phyloP scores from a whole-genome alignment of 192 early-diverging fungal species.

The Backusella liffmaniae region DNA sequence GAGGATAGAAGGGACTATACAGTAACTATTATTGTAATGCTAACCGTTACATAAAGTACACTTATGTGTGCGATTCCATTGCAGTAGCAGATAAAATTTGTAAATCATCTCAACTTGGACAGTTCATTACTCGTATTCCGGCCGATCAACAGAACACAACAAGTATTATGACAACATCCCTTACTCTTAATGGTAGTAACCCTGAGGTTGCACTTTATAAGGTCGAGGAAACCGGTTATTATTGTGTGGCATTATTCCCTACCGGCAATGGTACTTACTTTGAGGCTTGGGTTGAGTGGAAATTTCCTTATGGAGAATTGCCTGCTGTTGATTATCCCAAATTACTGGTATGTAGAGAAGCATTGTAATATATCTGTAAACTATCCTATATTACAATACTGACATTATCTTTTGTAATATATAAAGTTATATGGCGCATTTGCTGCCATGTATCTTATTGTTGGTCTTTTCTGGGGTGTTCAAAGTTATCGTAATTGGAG shows the following conservation, averaged over 20 bases:
- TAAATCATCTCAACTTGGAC: constrained; percentile 44
- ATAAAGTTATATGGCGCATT: constrained; percentile 75
- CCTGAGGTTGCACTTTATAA: constrained; percentile 57
- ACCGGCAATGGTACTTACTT: constrained; percentile 34
- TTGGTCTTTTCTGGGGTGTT: constrained; percentile 78
- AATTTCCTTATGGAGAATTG: constrained; percentile 80
- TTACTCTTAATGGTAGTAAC: constrained; percentile 33
- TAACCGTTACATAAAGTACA: background rate
- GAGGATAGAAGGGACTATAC: background rate
- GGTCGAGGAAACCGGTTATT: constrained; percentile 79
- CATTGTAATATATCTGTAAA: background rate
- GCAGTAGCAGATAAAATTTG: constrained; percentile 57
- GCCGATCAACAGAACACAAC: constrained; percentile 31
- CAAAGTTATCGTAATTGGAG: constrained; percentile 78
- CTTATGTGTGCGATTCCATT: constrained; percentile 53
- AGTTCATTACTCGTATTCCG: constrained; percentile 55
- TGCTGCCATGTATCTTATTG: constrained; percentile 67
- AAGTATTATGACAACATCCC: constrained; percentile 30
- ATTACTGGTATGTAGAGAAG: constrained; percentile 53
- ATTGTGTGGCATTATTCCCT: constrained; percentile 66
- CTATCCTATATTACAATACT: background rate
- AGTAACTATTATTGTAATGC: background rate
- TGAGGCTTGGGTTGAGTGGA: constrained; percentile 60
- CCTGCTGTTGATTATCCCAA: constrained; percentile 90
- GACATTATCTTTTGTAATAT: background rate